phyloP scores from a whole-genome alignment of 495 filamentous ascomycete species.

The Annulohypoxylon moriforme region DNA sequence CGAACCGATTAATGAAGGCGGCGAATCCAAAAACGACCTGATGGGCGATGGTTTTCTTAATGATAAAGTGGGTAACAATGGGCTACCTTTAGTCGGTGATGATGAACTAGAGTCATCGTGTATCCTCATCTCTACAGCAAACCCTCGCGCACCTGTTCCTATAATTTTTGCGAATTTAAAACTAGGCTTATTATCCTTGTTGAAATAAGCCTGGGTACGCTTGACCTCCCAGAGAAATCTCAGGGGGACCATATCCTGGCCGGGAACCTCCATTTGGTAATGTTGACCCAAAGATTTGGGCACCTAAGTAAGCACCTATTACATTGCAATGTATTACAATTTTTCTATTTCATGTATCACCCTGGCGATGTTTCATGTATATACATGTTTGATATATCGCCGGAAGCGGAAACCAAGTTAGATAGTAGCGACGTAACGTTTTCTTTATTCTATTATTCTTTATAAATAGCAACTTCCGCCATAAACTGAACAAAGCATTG shows the following conservation, averaged over 20 bases:
- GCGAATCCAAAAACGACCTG: no score
- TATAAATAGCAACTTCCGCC: background rate
- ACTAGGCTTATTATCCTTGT: slow-evolving; percentile 51
- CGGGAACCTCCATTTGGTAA: background rate
- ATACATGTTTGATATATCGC: no score
- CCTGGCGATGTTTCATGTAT: no score
- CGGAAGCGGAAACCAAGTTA: background rate
- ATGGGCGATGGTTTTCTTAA: background rate
- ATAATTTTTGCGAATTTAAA: slow-evolving; percentile 21
- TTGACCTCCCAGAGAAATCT: background rate
- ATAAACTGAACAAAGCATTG: background rate
- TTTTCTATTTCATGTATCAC: no score
- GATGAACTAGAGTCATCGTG: slow-evolving; percentile 7
- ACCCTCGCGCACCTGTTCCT: slow-evolving; percentile 27
- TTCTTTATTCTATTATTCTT: background rate
- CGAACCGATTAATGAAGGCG: no score
- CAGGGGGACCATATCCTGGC: background rate
- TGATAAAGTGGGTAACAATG: background rate
- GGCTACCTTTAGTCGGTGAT: background rate
- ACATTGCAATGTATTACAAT: background rate
- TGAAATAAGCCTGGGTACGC: background rate
- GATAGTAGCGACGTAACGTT: no score
- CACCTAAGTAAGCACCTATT: background rate
- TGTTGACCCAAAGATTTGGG: background rate
- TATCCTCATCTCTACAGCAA: slow-evolving; percentile 32